A percentile compares a stretch with the other conserved stretches of the same genome.
phyloP scores from a whole-genome alignment of 192 early-diverging fungal species.

The Podila minutissima region DNA sequence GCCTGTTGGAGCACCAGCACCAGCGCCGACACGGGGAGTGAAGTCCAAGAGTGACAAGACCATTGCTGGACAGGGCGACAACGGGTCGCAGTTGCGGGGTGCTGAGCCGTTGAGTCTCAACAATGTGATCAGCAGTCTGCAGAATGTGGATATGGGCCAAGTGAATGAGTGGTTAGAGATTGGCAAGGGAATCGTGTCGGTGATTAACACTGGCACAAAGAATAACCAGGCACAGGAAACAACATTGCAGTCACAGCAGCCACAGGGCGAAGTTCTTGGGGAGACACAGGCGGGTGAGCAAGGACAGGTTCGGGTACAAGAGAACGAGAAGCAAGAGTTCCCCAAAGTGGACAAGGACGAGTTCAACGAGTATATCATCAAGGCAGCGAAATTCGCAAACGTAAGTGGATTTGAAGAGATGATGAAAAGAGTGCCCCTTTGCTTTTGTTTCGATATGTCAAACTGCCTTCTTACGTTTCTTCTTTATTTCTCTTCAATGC shows the following conservation, averaged over 20 bases:
- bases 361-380: constrained; percentile 34
- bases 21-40: neutral
- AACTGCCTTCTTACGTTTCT: neutral
- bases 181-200: neutral
- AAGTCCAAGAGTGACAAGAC: neutral
- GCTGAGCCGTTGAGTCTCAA: constrained; percentile 10
- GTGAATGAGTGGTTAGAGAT: constrained; percentile 27
- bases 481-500: neutral
- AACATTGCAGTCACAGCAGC: neutral
- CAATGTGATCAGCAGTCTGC: constrained; percentile 7
- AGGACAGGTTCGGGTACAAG: neutral
- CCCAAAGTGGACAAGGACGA: constrained; percentile 2
- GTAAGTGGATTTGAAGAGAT: constrained; percentile 15
- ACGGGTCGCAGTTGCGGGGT: neutral
- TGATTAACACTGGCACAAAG: neutral
- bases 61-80: neutral
- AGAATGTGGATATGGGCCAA: constrained; percentile 6
- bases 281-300: neutral
- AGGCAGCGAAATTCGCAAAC: constrained; percentile 34
- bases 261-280: neutral
- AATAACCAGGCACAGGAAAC: neutral
- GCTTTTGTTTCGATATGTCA: neutral
- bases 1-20: neutral
- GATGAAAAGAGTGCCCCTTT: neutral
- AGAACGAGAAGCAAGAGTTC: neutral